Base-by-base conservation (phyloP, 225 moss, liverwort and hornwort genomes). In the Pleurozium schreberi region DNA sequence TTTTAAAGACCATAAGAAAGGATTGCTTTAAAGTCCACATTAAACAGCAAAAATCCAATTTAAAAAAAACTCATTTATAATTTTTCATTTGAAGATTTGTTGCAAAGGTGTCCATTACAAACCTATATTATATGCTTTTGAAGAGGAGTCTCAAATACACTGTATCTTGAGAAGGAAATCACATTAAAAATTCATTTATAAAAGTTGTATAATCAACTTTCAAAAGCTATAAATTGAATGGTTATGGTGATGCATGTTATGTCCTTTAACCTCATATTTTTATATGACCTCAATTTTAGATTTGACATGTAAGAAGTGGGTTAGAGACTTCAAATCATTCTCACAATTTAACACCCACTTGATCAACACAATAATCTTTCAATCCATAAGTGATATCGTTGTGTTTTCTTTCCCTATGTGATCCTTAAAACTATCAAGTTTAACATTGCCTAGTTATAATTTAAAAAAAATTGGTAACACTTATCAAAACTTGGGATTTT, bases 401-500 rank as follows among this genome's bases (percentile, higher is more conserved):
- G 19, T 47, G 31, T 47, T 74, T 47, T 47, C 18, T 75, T 30
- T 33, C 33, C 20, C 20, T 7, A 33, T 11, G 45, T 75, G 9
- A 33, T 75, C 47, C 12, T 49, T 12, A 31, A 47, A 3, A 30
- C 11, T 20, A 49, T 8, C 49, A 49, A 30, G 17, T 45, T 50
- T 75, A 11, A 49, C 31, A 4, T 49, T 31, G 2, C 12, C 2
- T 0, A 1, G 0, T 49, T 33, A 19, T 12, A 20, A 33, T 33
- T 49, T 33, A 0, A 31, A 33, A 31, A 33, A 74, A 31, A 19
- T 18, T 75, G 19, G 18, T 75, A 75, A 33, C 19, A 4, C 33
- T 34, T 36, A 3, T 53, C 36, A 52, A 52, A 52, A 36, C 21
- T 76, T 36, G 50, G 5, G 1, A 3, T 50, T 50, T 31, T 50